phyloP scores from a whole-genome alignment of 1,284 basidiomycete species.

The Melampsora americana region DNA sequence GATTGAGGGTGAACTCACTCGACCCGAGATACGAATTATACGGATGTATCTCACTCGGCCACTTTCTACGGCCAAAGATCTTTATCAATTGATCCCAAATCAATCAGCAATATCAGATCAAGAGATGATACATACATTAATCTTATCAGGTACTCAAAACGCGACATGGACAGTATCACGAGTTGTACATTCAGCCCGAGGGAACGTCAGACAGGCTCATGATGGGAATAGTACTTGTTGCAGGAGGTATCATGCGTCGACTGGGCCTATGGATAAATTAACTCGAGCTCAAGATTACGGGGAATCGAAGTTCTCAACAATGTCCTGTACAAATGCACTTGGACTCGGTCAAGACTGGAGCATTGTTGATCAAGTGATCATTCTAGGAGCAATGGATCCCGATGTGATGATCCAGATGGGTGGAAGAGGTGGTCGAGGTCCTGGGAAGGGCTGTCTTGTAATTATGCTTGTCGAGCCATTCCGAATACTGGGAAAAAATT shows the following conservation, averaged over 20 bases:
- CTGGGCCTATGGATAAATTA: slow-evolving; percentile 8
- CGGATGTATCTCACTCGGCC: background rate
- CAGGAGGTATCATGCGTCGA: slow-evolving; percentile 4
- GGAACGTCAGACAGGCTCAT: background rate
- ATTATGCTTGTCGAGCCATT: too few relatives aligned
- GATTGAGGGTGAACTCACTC: slow-evolving; percentile 5
- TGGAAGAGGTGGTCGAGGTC: too few relatives aligned
- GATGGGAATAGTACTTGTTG: slow-evolving; percentile 6
- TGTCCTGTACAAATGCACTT: background rate
- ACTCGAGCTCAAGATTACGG: background rate
- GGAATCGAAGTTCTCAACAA: background rate
- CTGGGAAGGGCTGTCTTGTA: too few relatives aligned
- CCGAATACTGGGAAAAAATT: too few relatives aligned
- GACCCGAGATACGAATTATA: slow-evolving; percentile 8
- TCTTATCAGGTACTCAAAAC: background rate
- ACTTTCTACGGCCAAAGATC: background rate
- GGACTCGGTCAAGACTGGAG: slow-evolving; percentile 23
- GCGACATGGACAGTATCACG: background rate
- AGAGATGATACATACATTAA: background rate
- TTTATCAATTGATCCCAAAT: background rate
- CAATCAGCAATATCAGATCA: background rate
- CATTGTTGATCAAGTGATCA: background rate
- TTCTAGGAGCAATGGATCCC: background rate
- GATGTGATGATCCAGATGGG: background rate
- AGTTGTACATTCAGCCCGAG: slow-evolving; percentile 7